phyloP scores from a whole-genome alignment of 208 protist species.

The Crithidia expoeki region DNA sequence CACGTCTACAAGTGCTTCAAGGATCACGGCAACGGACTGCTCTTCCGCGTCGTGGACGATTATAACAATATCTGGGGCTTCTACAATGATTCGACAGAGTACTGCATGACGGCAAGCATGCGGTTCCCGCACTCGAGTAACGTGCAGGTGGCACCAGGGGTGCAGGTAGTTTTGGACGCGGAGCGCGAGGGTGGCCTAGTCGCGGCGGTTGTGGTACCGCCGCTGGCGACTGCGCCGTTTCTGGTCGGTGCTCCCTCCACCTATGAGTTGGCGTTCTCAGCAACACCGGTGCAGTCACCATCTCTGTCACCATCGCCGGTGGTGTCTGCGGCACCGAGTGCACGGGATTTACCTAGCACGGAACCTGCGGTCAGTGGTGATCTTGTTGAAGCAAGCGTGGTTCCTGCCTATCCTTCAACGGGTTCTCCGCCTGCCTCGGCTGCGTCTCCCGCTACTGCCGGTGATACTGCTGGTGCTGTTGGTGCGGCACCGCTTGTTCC shows the following conservation, averaged over 20 bases:
- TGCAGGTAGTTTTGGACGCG: slow-evolving; percentile 30
- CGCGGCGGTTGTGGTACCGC: slow-evolving; percentile 53
- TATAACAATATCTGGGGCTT: slow-evolving; percentile 74
- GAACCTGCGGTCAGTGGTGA: neutral
- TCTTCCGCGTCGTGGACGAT: slow-evolving; percentile 84
- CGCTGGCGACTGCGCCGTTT: slow-evolving; percentile 66
- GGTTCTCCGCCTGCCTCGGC: neutral
- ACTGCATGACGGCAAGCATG: slow-evolving; percentile 71
- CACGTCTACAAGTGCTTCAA: slow-evolving; percentile 77
- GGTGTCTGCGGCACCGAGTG: neutral
- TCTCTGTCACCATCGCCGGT: slow-evolving; percentile 14
- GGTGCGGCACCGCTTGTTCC: neutral
- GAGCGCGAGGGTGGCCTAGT: slow-evolving; percentile 50
- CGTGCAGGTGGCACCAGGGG: slow-evolving; percentile 43
- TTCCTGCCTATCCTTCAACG: neutral
- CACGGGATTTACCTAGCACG: neutral
- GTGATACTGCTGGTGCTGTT: neutral
- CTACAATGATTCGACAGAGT: slow-evolving; percentile 87
- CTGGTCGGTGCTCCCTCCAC: slow-evolving; percentile 50
- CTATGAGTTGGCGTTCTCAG: slow-evolving; percentile 67
- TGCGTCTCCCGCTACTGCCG: neutral
- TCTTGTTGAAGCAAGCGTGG: too few relatives aligned
- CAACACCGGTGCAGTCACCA: slow-evolving; percentile 30
- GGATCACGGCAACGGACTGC: slow-evolving; percentile 70
- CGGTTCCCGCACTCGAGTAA: slow-evolving; percentile 28